A percentile compares a stretch with the other conserved stretches of the same genome.
Conservation (phyloP, 202 grass and related monocot genomes). For the Schoenoplectus triqueter region DNA sequence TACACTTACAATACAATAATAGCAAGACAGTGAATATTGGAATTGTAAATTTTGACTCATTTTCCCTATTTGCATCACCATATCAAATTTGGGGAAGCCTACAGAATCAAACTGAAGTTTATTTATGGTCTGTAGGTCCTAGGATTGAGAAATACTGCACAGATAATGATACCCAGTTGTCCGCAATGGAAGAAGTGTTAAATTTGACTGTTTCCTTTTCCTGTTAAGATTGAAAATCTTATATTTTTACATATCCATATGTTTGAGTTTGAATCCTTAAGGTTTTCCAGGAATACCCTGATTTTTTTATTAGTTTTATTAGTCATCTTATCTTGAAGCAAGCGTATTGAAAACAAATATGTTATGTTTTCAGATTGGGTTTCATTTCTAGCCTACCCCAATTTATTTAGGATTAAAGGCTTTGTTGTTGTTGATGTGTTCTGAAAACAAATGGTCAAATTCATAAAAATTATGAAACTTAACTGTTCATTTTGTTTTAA, state of each 20-base stretch:
- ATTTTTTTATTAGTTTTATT: too few relatives aligned
- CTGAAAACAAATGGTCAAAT: background rate
- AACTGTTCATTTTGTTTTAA: slow-evolving; percentile 23
- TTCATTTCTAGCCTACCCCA: too few relatives aligned
- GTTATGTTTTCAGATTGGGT: too few relatives aligned
- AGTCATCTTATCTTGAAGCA: background rate
- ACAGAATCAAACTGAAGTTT: background rate
- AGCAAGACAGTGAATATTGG: background rate
- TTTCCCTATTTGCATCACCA: too few relatives aligned
- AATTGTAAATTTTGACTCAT: too few relatives aligned
- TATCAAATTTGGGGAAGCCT: slow-evolving; percentile 15
- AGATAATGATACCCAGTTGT: background rate
- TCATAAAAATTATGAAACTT: background rate
- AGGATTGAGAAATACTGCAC: background rate
- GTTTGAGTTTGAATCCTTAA: background rate
- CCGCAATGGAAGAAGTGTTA: background rate
- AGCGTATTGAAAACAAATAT: too few relatives aligned
- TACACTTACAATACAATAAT: slow-evolving; percentile 9
- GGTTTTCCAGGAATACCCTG: background rate
- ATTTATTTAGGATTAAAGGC: too few relatives aligned
- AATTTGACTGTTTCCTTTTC: slow-evolving; percentile 2
- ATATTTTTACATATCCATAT: slow-evolving; percentile 4
- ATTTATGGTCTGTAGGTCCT: background rate
- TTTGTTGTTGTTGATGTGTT: too few relatives aligned
- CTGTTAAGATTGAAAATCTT: background rate